A percentile compares a stretch with the other conserved stretches of the same genome.
Conservation (phyloP, 805 yeast species). For the Monosporozyma unispora region DNA sequence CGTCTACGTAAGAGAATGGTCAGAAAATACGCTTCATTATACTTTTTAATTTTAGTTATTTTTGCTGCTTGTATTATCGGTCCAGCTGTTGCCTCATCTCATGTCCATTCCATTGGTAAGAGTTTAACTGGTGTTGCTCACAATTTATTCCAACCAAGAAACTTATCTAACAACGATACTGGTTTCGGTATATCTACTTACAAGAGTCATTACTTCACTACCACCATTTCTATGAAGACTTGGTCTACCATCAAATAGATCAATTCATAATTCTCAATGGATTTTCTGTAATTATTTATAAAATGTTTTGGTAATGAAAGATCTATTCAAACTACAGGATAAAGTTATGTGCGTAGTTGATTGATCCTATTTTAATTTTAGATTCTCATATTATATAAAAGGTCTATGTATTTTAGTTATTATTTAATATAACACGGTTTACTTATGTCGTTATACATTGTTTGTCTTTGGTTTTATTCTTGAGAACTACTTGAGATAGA, state of each 20-base stretch:
- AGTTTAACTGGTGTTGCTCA: conserved; percentile 34
- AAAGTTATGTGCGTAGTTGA: conserved; percentile 1
- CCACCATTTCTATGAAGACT: conserved; percentile 43
- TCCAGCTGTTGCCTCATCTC: conserved; percentile 78
- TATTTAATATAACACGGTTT: conserved; percentile 6
- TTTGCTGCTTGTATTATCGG: conserved; percentile 76
- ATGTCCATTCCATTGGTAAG: conserved; percentile 32
- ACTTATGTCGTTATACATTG: background rate
- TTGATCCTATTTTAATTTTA: conserved; percentile 1
- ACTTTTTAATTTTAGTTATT: conserved; percentile 56
- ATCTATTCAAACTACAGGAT: conserved; percentile 1
- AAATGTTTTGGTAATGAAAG: conserved; percentile 1
- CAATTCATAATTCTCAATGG: background rate
- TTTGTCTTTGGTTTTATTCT: background rate
- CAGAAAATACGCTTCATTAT: conserved; percentile 79
- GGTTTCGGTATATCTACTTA: conserved; percentile 37
- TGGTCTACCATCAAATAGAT: conserved; percentile 42
- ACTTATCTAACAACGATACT: conserved; percentile 75
- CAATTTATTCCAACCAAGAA: conserved; percentile 88
- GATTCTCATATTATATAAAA: conserved; percentile 4
- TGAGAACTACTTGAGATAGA: background rate
- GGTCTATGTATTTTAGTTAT: conserved; percentile 20
- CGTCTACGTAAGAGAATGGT: conserved; percentile 97
- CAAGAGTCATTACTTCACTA: conserved; percentile 34
- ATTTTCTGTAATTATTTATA: background rate